Conservation (phyloP, 805 yeast genomes). For the Saturnispora saitoi region DNA sequence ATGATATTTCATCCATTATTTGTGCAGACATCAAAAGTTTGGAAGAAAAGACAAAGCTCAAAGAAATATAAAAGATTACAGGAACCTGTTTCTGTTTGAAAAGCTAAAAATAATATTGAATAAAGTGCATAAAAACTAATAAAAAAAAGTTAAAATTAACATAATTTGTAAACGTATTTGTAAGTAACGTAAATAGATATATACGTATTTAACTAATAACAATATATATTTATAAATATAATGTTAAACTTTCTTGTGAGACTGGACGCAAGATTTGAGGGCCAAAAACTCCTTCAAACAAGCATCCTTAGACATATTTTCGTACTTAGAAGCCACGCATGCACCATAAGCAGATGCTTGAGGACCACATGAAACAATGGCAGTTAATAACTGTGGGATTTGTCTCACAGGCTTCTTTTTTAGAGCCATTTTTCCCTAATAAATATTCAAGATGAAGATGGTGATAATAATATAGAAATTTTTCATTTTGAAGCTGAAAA, state of each 20-base stretch:
- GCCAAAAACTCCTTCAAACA: slow-evolving; percentile 42
- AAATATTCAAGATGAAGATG: background rate
- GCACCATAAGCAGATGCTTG: slow-evolving; percentile 40
- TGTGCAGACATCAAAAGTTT: background rate
- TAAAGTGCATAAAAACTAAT: too few species aligned
- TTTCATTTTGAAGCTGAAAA: background rate
- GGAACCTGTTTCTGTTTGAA: background rate
- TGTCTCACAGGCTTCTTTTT: slow-evolving; percentile 23
- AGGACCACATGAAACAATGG: slow-evolving; percentile 23
- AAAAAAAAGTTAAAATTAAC: background rate
- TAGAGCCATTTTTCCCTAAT: background rate
- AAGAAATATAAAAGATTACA: slow-evolving; percentile 5
- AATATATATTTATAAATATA: background rate
- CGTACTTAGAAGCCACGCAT: slow-evolving; percentile 43
- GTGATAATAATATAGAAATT: background rate
- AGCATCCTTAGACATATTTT: slow-evolving; percentile 42
- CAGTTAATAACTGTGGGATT: slow-evolving; percentile 26
- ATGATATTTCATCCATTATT: background rate
- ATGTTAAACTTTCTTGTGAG: slow-evolving; percentile 9
- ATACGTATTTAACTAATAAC: background rate
- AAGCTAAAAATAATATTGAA: background rate
- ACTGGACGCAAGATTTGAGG: slow-evolving; percentile 43
- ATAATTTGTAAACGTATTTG: background rate
- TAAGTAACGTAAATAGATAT: background rate
- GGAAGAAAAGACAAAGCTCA: slow-evolving; percentile 5